These are phyloP conservation scores for Plasmodium reichenowi DNA, from an alignment of 169 alveolate genomes.

Conservation along the genomic window DNA sequence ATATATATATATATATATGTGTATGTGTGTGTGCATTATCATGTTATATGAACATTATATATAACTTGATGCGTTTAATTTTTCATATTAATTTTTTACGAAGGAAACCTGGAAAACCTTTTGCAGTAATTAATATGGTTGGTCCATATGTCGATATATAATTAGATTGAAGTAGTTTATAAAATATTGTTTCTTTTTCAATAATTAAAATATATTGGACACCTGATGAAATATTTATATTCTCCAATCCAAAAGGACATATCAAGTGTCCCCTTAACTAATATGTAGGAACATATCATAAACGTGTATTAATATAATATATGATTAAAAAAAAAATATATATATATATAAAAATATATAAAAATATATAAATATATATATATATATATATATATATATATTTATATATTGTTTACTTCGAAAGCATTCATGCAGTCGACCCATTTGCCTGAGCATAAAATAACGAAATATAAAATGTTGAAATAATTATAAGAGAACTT, in stretches of 20 bases:
- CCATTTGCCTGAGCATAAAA: conserved; percentile 52
- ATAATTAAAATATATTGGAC: conserved; percentile 76
- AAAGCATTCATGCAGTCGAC: conserved; percentile 67
- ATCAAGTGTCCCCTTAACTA: conserved; percentile 72
- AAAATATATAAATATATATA: not conserved
- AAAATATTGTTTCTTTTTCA: conserved; percentile 81
- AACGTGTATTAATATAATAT: not conserved
- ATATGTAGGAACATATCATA: not conserved
- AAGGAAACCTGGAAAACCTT: conserved; percentile 69
- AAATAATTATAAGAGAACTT: too few relatives aligned
- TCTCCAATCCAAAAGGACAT: conserved; percentile 73
- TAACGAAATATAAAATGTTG: not conserved
- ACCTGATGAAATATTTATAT: conserved; percentile 65
- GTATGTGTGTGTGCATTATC: not conserved
- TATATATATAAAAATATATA: too few relatives aligned
- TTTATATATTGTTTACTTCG: conserved; percentile 16
- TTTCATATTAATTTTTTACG: not conserved
- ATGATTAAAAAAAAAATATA: too few relatives aligned
- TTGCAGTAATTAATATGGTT: conserved; percentile 47
- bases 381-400: not conserved
- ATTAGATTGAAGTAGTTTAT: conserved; percentile 70
- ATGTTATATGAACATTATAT: not conserved
- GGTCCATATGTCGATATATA: conserved; percentile 70
- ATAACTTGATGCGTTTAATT: not conserved
- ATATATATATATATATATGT: conserved; percentile 6